Base-by-base conservation (phyloP, 495 filamentous ascomycete genomes). In the Thermothielavioides terrestris region DNA sequence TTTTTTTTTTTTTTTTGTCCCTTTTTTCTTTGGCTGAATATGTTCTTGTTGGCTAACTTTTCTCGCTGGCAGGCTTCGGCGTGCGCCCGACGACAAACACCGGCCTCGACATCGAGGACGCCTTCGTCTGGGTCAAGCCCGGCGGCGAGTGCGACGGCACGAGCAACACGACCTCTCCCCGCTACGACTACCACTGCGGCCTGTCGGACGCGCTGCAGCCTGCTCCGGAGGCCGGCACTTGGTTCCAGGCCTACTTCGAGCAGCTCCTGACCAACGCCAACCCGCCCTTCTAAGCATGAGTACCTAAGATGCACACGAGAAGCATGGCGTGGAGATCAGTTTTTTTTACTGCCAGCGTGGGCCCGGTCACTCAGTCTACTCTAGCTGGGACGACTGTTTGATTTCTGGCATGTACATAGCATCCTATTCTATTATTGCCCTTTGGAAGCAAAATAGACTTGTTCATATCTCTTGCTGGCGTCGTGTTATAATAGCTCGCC, bases 91-190 rank as follows among this genome's bases (percentile, higher is more conserved):
- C 78, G 10, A 72, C 78, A 36, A 65, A 78, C 57, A 86, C 85
- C 3, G 81, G 80, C 43, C 65, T 77, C 56, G 57, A 68, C 8
- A 68, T 84, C n/a, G 68, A 74, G 32, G 85, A 89, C 65, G 82
- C 85, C 42, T 88, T 89, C 68, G 84, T 88, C 67, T 89, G 85
- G 86, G 68, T 86, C 57, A 89, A 89, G 79, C 86, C 85, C 46
- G 86, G 86, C 59, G 86, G 86, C 53, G 85, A 91, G 66, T 81
- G 77, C 47, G 86, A 89, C 63, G 86, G 86, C 58, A 89, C 85
- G 48, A 81, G 76, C 48, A 70, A 89, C 62, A 75, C 66, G 18
- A 59, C 67, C 30, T 72, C 85, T 6, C 54, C 67, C 42, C 77
- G 86, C 28, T 92, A 86, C 63, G 86, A 92, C 68, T 69, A 64